phyloP scores from a whole-genome alignment of 352 stramenopile genomes.

The Globisporangium mamillatum region DNA sequence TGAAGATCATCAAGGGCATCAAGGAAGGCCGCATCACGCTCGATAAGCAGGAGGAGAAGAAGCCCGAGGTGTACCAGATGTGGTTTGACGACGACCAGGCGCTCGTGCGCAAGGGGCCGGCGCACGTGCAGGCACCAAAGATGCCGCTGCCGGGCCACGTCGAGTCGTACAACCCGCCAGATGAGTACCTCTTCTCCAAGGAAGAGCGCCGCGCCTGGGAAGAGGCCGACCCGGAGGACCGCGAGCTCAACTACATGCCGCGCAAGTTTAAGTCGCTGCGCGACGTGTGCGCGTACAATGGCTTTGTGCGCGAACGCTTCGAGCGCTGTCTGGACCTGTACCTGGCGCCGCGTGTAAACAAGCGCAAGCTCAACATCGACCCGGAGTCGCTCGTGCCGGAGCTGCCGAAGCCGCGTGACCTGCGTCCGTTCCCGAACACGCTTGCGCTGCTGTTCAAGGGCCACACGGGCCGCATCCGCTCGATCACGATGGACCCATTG shows the following conservation, averaged over 20 bases:
- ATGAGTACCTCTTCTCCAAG: constrained; percentile 98
- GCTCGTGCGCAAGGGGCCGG: constrained; percentile 89
- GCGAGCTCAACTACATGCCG: constrained; percentile 97
- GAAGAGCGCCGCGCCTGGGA: constrained; percentile 96
- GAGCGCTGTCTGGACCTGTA: constrained; percentile 99
- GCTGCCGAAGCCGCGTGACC: constrained; percentile 95
- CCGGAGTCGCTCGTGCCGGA: constrained; percentile 94
- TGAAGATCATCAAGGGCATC: constrained; percentile 96
- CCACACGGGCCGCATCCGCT: constrained; percentile 90
- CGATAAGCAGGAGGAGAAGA: constrained; percentile 91
- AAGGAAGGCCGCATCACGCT: constrained; percentile 94
- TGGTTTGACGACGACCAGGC: constrained; percentile 91
- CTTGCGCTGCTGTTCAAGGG: constrained; percentile 86
- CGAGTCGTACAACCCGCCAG: constrained; percentile 98
- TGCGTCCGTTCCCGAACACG: constrained; percentile 98
- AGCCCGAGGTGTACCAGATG: constrained; percentile 90
- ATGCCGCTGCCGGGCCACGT: constrained; percentile 96
- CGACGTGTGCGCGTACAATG: constrained; percentile 94
- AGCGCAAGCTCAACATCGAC: constrained; percentile 98
- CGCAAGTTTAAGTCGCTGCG: constrained; percentile 97
- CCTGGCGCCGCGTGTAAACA: constrained; percentile 94
- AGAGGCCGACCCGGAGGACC: constrained; percentile 94
- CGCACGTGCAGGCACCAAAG: constrained; percentile 97
- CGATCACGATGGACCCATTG: constrained; percentile 91
- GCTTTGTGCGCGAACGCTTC: constrained; percentile 98